A percentile compares a stretch with the other conserved stretches of the same genome.
Conservation (phyloP, 1,139 yeast species). For the Blastobotrys indianensis region DNA sequence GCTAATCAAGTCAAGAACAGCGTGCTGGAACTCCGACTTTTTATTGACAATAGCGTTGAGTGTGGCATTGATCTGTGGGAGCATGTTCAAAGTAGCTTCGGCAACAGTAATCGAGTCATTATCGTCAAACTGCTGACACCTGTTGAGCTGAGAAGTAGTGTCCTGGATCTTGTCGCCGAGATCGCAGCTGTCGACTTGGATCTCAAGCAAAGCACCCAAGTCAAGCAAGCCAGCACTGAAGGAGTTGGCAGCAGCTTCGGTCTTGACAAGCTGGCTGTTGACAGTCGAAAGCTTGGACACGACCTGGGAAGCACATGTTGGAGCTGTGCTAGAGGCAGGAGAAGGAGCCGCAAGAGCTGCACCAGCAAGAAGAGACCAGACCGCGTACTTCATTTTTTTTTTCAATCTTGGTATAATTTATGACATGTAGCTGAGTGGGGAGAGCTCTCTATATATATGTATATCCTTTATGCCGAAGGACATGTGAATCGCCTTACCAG, state of each 20-base stretch:
- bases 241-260: not conserved
- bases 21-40: slow-evolving; percentile 19
- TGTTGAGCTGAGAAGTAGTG: slow-evolving; percentile 12
- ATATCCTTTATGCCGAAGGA: too few species aligned
- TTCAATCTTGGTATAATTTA: not conserved
- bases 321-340: not conserved
- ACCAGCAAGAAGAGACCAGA: not conserved
- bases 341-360: not conserved
- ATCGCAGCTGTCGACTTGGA: slow-evolving; percentile 13
- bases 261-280: slow-evolving; percentile 3
- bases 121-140: slow-evolving; percentile 10
- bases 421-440: too few species aligned
- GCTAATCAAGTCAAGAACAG: slow-evolving; percentile 17
- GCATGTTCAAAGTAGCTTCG: slow-evolving; percentile 12
- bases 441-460: too few species aligned
- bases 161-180: slow-evolving; percentile 12
- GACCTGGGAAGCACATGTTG: not conserved
- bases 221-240: slow-evolving; percentile 14
- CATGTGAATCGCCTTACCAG: too few species aligned
- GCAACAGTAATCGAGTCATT: slow-evolving; percentile 13
- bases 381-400: not conserved
- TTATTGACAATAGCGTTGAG: slow-evolving; percentile 16
- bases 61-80: slow-evolving; percentile 17
- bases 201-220: slow-evolving; percentile 15
- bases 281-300: slow-evolving; percentile 5